Base-by-base conservation (phyloP, 1,139 yeast genomes). In the Spathaspora sp. region DNA sequence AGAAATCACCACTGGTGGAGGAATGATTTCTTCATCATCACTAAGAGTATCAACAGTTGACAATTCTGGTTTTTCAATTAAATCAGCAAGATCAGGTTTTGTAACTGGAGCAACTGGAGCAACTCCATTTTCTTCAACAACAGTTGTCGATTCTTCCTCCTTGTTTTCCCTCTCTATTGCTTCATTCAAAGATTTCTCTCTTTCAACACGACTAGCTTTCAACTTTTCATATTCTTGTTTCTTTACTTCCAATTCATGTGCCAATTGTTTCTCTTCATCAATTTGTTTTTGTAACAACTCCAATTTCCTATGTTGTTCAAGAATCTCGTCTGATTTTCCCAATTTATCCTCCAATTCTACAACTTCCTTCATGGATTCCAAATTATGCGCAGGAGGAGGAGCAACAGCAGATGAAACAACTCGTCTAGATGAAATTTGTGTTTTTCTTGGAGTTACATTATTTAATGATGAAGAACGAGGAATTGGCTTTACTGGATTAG, bases 201-300 rank as follows among this genome's bases (percentile, higher is more conserved):
- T 57, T 24, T 55, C 56, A 34, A 60, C 48, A 46, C 52, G 48
- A 16, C 26, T 11, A 31, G 41, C 41, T 18, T 60, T 64, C 49
- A 68, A 59, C 27, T 58, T 53, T 49, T 69, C 71, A 50, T 62
- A 69, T 46, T 70, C 70, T 31, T 51, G 46, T n/a, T 65, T 60
- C 50, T 68, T 67, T 23, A 51, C 42, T 46, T 66, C 71, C 40
- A 70, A 57, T 41, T 67, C 64, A 33, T 55, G 55, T 9, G 70
- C 70, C 44, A 65, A 50, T 18, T 54, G 53, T 55, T 63, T 66
- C 52, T 72, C 76, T 39, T 63, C 55, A 20, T 63, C 64, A 25
- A 72, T 66, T 49, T 67, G 60, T 43, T 50, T 47, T 46, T 66
- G 64, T 16, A 67, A 57, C 7, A 47, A 47, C 24, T 54, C 41